A percentile compares a stretch with the other conserved stretches of the same genome.
Evolutionary conservation across 208 protist genomes (phyloP).

Genomic region (Leishmania martiniquensis): DNA sequence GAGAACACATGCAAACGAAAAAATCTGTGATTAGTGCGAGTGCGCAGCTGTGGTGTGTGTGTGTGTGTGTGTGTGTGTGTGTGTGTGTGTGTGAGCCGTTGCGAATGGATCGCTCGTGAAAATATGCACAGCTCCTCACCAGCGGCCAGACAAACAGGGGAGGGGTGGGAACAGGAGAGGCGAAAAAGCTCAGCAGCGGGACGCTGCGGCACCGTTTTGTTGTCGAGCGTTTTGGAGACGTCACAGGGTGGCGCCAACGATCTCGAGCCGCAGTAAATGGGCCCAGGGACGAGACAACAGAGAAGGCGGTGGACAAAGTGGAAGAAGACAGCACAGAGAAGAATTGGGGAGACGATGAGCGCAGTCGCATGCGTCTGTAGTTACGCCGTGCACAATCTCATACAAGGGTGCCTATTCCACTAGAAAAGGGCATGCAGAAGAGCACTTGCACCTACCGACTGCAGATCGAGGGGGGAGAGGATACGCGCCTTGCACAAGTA

Average conservation of each 20-base stretch:
- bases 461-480: background rate
- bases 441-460: background rate
- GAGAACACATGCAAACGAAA: too few species aligned
- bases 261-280: background rate
- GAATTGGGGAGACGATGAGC: background rate
- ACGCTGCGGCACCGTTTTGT: background rate
- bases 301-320: background rate
- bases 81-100: conserved; percentile 6
- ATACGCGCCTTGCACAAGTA: background rate
- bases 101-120: background rate
- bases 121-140: too few species aligned
- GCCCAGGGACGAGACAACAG: background rate
- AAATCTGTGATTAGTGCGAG: background rate
- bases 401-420: too few species aligned
- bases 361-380: too few species aligned
- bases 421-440: background rate
- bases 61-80: background rate
- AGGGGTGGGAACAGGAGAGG: background rate
- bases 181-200: background rate
- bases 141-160: background rate
- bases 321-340: background rate
- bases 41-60: background rate
- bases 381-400: too few species aligned
- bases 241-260: background rate
- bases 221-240: background rate